Evolutionary conservation across 2,329 filamentous ascomycete genomes (phyloP).

Genomic region (Chaetothyriales sp.): DNA sequence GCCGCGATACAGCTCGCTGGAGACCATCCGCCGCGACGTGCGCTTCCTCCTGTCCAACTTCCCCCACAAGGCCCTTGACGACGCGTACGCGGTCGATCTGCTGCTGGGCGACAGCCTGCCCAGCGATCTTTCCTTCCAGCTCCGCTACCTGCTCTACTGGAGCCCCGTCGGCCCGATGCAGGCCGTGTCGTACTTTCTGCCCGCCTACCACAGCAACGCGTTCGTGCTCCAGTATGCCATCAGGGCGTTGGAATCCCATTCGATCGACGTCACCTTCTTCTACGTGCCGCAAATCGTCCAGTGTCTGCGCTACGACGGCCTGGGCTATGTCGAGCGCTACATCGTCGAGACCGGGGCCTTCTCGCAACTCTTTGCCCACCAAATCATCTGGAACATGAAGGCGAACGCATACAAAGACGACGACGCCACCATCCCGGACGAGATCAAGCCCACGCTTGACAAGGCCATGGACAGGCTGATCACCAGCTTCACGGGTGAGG

Average conservation of each 20-base stretch:
- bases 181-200: conserved; percentile 84
- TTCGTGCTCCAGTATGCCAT: conserved; percentile 95
- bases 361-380: conserved; percentile 95
- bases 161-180: conserved; percentile 82
- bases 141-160: conserved; percentile 94
- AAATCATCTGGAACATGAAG: conserved; percentile 99
- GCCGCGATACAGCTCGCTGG: conserved; percentile 58
- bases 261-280: conserved; percentile 96
- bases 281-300: conserved; percentile 98
- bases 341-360: conserved; percentile 94
- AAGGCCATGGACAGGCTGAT: conserved; percentile 76
- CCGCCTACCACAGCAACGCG: conserved; percentile 78
- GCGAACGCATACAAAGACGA: conserved; percentile 98
- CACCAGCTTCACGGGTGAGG: conserved; percentile 61
- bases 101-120: conserved; percentile 67
- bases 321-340: conserved; percentile 92
- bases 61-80: conserved; percentile 66
- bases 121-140: conserved; percentile 64
- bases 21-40: conserved; percentile 59
- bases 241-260: conserved; percentile 82
- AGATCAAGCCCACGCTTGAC: conserved; percentile 86
- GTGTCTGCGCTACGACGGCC: conserved; percentile 74
- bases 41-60: conserved; percentile 68
- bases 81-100: conserved; percentile 71
- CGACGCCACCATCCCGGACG: conserved; percentile 75